These are phyloP conservation scores for Alternaria consortialis DNA, from an alignment of 2,329 filamentous ascomycete species.

Conservation along the genomic window DNA sequence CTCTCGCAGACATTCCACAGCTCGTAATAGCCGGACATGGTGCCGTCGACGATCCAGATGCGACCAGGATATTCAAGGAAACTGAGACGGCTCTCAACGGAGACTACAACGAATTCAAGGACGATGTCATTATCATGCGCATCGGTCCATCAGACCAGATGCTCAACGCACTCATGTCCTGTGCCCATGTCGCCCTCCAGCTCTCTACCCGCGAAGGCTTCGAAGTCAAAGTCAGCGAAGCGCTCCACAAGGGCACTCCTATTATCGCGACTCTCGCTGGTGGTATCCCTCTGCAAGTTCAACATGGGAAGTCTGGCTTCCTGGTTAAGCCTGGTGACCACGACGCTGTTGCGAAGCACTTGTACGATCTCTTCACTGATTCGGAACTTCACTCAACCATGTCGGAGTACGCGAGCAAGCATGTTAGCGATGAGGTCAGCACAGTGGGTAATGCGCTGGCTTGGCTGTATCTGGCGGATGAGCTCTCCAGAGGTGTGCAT, in stretches of 20 bases:
- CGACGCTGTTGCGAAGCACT: slow-evolving; percentile 72
- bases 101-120: slow-evolving; percentile 58
- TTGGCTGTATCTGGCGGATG: slow-evolving; percentile 81
- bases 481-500: slow-evolving; percentile 66
- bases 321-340: slow-evolving; percentile 76
- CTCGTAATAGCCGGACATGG: slow-evolving; percentile 81
- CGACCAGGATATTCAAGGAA: slow-evolving; percentile 74
- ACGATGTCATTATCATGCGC: slow-evolving; percentile 77
- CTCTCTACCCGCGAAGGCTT: slow-evolving; percentile 85
- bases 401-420: slow-evolving; percentile 68
- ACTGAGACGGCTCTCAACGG: slow-evolving; percentile 73
- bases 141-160: slow-evolving; percentile 81
- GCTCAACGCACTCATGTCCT: slow-evolving; percentile 77
- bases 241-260: slow-evolving; percentile 79
- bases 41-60: slow-evolving; percentile 83
- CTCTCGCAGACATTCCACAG: slow-evolving; percentile 67
- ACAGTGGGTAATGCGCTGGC: slow-evolving; percentile 80
- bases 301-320: slow-evolving; percentile 75
- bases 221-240: slow-evolving; percentile 87
- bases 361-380: slow-evolving; percentile 73
- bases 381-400: slow-evolving; percentile 72
- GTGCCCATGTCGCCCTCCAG: slow-evolving; percentile 77
- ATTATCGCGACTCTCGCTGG: slow-evolving; percentile 78
- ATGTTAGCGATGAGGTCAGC: slow-evolving; percentile 82
- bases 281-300: slow-evolving; percentile 82